phyloP scores from a whole-genome alignment of 306 rosid genomes.

The Cajanus cajan region DNA sequence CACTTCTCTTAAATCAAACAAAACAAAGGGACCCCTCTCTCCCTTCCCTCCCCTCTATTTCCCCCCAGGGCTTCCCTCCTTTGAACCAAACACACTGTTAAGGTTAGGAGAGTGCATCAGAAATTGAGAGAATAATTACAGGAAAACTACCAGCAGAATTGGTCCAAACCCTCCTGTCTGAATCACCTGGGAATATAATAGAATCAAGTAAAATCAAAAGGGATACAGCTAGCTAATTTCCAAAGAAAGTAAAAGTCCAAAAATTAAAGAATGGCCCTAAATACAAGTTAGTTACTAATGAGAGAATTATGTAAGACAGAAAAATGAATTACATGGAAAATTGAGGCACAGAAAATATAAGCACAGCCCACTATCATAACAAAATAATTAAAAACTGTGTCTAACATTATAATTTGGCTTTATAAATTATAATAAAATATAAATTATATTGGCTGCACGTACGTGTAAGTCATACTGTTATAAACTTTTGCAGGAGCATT shows the following conservation, averaged over 20 bases:
- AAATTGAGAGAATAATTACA: not conserved
- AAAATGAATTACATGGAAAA: constrained; percentile 9
- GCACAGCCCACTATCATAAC: constrained; percentile 11
- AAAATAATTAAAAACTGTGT: constrained; percentile 18
- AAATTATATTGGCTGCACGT: constrained; percentile 42
- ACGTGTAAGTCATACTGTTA: constrained; percentile 87
- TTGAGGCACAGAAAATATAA: constrained; percentile 13
- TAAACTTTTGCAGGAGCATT: constrained; percentile 89
- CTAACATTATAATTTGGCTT: constrained; percentile 18
- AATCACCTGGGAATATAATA: constrained; percentile 3
- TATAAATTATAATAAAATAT: constrained; percentile 29
- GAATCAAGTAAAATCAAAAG: constrained; percentile 10
- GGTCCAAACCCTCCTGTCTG: constrained; percentile 7
- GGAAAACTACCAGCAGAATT: not conserved
- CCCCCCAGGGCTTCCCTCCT: not conserved
- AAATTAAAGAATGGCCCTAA: constrained; percentile 14
- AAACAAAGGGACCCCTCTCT: not conserved
- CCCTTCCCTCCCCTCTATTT: not conserved
- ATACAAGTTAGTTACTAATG: constrained; percentile 13
- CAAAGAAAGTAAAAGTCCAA: constrained; percentile 3
- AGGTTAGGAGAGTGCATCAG: not conserved
- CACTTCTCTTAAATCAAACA: not conserved
- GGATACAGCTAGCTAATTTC: not conserved
- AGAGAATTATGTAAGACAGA: constrained; percentile 15
- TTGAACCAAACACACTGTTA: not conserved